Evolutionary conservation across 2,329 filamentous ascomycete species (phyloP).

Genomic region (Fusarium heterosporum): DNA sequence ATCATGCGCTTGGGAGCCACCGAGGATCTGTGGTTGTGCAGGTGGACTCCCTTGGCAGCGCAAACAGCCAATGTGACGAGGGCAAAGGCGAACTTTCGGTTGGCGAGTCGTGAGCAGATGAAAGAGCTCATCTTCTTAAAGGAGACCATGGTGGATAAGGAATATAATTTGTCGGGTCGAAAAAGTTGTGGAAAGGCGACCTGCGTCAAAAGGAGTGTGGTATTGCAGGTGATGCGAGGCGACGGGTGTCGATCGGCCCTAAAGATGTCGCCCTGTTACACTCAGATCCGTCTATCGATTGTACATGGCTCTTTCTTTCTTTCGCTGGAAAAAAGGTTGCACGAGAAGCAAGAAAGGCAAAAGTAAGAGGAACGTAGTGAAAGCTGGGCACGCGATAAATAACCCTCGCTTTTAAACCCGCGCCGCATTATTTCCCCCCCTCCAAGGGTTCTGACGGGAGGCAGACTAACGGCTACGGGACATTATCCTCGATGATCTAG

Average conservation of each 20-base stretch:
- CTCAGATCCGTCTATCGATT: slow-evolving; percentile 3
- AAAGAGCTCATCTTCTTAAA: slow-evolving; percentile 23
- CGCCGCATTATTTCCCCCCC: not conserved
- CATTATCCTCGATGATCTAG: slow-evolving; percentile 14
- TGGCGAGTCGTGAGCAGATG: slow-evolving; percentile 45
- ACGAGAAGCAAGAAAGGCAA: not conserved
- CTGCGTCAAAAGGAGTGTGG: not conserved
- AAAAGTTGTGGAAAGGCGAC: not conserved
- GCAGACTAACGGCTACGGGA: slow-evolving; percentile 16
- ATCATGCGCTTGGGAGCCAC: slow-evolving; percentile 48
- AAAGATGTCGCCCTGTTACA: slow-evolving; percentile 19
- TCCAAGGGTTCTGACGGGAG: not conserved
- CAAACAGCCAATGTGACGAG: slow-evolving; percentile 48
- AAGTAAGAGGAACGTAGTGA: not conserved
- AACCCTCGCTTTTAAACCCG: slow-evolving; percentile 7
- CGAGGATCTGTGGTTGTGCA: slow-evolving; percentile 50
- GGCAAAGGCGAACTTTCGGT: slow-evolving; percentile 50
- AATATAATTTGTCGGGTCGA: not conserved
- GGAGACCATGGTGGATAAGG: slow-evolving; percentile 11
- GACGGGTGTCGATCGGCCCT: slow-evolving; percentile 15
- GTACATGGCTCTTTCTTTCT: not conserved
- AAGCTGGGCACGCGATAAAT: slow-evolving; percentile 31
- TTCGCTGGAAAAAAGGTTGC: not conserved
- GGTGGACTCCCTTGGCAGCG: slow-evolving; percentile 49
- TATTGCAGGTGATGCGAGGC: not conserved